Evolutionary conservation across 2,329 filamentous ascomycete species (phyloP).

Genomic region (Neofusicoccum kwambonambiense): DNA sequence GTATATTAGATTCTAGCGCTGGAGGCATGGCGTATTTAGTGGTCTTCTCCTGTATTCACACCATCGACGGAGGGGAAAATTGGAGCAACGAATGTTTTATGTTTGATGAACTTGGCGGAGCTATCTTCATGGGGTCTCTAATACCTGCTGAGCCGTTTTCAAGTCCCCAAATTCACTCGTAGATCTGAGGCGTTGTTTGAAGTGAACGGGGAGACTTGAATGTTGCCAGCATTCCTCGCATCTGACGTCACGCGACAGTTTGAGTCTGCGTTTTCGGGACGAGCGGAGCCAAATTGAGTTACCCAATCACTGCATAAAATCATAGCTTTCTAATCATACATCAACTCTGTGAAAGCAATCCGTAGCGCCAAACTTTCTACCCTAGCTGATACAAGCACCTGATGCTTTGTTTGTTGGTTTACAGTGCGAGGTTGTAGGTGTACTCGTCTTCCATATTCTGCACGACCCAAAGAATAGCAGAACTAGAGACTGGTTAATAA

Average conservation of each 20-base stretch:
- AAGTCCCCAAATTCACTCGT: no score
- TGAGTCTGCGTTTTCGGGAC: background rate
- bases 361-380: background rate
- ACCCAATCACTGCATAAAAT: background rate
- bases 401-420: background rate
- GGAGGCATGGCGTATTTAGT: slow-evolving; percentile 8
- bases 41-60: background rate
- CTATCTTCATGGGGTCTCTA: background rate
- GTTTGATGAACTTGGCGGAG: background rate
- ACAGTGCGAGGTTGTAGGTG: slow-evolving; percentile 67
- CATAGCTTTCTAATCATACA: slow-evolving; percentile 7
- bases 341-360: background rate
- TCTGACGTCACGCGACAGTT: background rate
- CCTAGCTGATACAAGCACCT: background rate
- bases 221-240: background rate
- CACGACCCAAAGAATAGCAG: slow-evolving; percentile 65
- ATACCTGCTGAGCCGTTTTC: no score
- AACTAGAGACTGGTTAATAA: slow-evolving; percentile 44
- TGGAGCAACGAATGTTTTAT: slow-evolving; percentile 6
- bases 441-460: slow-evolving; percentile 75
- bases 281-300: background rate
- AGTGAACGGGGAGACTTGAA: no score
- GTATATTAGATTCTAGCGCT: slow-evolving; percentile 17
- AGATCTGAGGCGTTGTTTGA: no score
- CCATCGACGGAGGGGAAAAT: background rate